Evolutionary conservation across 495 filamentous ascomycete genomes (phyloP).

Genomic region (Parathielavia hyrcaniae): DNA sequence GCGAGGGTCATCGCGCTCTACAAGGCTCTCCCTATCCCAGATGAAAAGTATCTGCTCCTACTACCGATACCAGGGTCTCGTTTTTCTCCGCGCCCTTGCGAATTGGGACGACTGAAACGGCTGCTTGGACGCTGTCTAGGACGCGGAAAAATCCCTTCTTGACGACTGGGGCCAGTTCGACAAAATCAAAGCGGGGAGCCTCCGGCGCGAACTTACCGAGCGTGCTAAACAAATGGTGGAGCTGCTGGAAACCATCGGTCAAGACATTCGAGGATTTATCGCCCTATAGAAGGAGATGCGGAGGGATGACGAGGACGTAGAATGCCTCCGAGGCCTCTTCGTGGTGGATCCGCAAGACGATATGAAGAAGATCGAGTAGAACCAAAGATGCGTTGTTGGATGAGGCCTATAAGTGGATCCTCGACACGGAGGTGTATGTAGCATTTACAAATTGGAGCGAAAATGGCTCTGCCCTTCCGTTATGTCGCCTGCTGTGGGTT

Average conservation of each 20-base stretch:
- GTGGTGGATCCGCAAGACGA: slow-evolving; percentile 33
- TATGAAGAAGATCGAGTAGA: slow-evolving; percentile 37
- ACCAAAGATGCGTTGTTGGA: slow-evolving; percentile 39
- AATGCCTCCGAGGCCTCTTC: slow-evolving; percentile 26
- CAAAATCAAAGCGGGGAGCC: background rate
- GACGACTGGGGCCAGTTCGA: background rate
- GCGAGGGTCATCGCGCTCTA: slow-evolving; percentile 25
- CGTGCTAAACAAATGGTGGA: slow-evolving; percentile 4
- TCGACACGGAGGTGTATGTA: slow-evolving; percentile 34
- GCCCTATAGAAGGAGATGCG: slow-evolving; percentile 1
- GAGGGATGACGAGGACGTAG: slow-evolving; percentile 3
- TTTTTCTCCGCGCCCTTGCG: background rate
- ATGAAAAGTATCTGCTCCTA: slow-evolving; percentile 34
- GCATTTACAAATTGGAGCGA: slow-evolving; percentile 31
- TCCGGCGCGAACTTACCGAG: background rate
- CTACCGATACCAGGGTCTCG: background rate
- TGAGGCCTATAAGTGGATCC: slow-evolving; percentile 42
- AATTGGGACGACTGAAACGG: background rate
- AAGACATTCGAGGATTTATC: slow-evolving; percentile 9
- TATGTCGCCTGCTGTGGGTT: slow-evolving; percentile 40
- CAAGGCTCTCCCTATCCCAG: slow-evolving; percentile 29
- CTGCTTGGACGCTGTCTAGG: background rate
- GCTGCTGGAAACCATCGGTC: background rate
- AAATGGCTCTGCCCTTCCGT: slow-evolving; percentile 25
- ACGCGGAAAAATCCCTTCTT: background rate